Percentiles rank a stretch among this genome's conserved stretches.
Conservation (phyloP, 495 filamentous ascomycete species). For the Tuber borchii region DNA sequence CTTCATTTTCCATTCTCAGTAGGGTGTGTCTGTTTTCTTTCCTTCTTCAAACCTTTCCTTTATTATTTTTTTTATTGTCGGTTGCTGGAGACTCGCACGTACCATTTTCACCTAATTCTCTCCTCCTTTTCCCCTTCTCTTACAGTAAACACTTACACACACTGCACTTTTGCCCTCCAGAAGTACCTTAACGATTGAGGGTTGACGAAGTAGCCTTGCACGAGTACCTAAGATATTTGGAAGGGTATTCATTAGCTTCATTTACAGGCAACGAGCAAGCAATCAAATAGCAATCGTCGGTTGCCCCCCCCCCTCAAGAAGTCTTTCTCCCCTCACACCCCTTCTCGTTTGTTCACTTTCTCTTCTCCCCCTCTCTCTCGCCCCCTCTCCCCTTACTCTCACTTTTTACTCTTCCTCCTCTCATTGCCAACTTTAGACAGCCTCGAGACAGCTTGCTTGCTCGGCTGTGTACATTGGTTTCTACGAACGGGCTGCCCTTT, state of each 20-base stretch:
- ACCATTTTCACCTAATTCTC: not conserved
- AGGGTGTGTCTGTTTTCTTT: not conserved
- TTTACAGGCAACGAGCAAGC: not conserved
- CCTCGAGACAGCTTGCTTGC: conserved; percentile 41
- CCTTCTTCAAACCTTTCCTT: not conserved
- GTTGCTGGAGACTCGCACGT: not conserved
- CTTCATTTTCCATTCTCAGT: not conserved
- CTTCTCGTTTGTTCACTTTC: conserved; percentile 22
- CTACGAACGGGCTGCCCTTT: conserved; percentile 8
- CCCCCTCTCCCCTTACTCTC: not conserved
- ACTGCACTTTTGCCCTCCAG: not conserved
- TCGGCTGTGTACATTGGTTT: conserved; percentile 28
- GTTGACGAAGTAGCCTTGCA: not conserved
- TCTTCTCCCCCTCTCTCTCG: not conserved
- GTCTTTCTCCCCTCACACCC: conserved; percentile 25
- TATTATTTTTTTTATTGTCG: not conserved
- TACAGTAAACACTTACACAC: not conserved
- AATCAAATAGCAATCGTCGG: conserved; percentile 33
- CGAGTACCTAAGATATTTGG: not conserved
- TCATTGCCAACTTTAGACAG: conserved; percentile 18
- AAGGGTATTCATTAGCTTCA: not conserved
- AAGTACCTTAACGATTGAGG: not conserved
- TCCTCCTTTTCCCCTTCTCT: not conserved
- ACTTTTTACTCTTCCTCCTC: not conserved
- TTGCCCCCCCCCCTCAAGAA: conserved; percentile 26